Evolutionary conservation across 495 filamentous ascomycete genomes (phyloP).

Genomic region (Podospora tetraspora): DNA sequence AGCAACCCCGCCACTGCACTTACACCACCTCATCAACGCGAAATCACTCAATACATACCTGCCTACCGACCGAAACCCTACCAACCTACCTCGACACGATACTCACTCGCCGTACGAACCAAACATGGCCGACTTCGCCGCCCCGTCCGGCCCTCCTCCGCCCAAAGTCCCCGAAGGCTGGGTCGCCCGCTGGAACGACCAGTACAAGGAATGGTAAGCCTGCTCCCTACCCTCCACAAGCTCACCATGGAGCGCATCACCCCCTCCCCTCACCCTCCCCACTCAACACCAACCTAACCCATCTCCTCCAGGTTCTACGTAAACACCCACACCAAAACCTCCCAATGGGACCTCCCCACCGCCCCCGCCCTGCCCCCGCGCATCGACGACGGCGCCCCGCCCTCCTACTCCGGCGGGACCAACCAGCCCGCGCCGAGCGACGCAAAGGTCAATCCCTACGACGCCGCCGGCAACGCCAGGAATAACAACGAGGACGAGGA

Average conservation of each 20-base stretch:
- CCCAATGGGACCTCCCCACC: slow-evolving; percentile 79
- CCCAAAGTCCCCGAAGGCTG: slow-evolving; percentile 85
- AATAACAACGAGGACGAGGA: slow-evolving; percentile 51
- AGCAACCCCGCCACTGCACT: slow-evolving; percentile 4
- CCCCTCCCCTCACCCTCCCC: neutral
- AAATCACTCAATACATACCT: neutral
- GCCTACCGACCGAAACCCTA: neutral
- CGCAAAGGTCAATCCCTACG: slow-evolving; percentile 60
- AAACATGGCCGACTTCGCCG: slow-evolving; percentile 56
- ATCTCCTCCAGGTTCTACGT: slow-evolving; percentile 67
- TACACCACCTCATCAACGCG: neutral
- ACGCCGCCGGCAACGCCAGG: slow-evolving; percentile 26
- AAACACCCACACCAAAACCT: slow-evolving; percentile 76
- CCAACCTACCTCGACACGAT: neutral
- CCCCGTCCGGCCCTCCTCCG: slow-evolving; percentile 76
- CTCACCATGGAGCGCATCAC: neutral
- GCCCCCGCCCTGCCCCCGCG: slow-evolving; percentile 48
- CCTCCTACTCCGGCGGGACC: slow-evolving; percentile 53
- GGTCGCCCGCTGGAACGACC: slow-evolving; percentile 70
- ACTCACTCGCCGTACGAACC: neutral
- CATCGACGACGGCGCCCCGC: slow-evolving; percentile 49
- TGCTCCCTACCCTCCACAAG: neutral
- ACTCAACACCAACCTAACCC: neutral
- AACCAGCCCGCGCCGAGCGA: slow-evolving; percentile 42
- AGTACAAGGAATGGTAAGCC: slow-evolving; percentile 71